These are phyloP conservation scores for Boletus vinaceobasis DNA, from an alignment of 768 basidiomycete species.

Conservation along the genomic window DNA sequence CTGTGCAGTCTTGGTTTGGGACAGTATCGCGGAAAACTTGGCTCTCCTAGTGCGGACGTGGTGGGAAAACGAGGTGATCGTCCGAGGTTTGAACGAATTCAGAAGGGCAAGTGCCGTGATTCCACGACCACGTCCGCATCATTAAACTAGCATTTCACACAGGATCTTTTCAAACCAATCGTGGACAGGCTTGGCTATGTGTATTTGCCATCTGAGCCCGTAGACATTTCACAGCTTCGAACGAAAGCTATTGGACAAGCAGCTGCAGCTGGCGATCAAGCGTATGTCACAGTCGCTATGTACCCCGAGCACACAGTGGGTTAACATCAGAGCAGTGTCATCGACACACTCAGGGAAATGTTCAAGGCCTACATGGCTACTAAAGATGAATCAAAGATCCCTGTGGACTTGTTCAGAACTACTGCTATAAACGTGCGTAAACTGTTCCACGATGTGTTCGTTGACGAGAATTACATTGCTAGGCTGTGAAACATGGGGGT, in stretches of 20 bases:
- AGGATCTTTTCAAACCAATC: conserved; percentile 71
- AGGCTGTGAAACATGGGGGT: conserved; percentile 77
- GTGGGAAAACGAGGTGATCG: conserved; percentile 73
- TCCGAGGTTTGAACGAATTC: conserved; percentile 56
- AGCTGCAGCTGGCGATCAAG: conserved; percentile 42
- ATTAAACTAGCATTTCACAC: neutral
- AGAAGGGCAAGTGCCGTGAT: conserved; percentile 45
- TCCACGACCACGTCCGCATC: neutral
- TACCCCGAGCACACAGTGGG: neutral
- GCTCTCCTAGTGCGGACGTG: conserved; percentile 57
- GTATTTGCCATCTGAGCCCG: conserved; percentile 59
- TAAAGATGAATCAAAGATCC: conserved; percentile 73
- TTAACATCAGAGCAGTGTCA: conserved; percentile 46
- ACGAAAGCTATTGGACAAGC: conserved; percentile 66
- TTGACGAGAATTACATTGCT: conserved; percentile 1
- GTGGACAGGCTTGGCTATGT: conserved; percentile 79
- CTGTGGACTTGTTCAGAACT: conserved; percentile 67
- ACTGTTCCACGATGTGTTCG: neutral
- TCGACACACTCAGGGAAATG: conserved; percentile 65
- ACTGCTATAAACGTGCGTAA: conserved; percentile 50
- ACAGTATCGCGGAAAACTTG: conserved; percentile 59
- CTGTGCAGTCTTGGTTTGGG: conserved; percentile 74
- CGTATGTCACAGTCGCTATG: conserved; percentile 22
- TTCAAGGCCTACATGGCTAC: conserved; percentile 70
- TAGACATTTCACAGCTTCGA: conserved; percentile 68